phyloP scores from a whole-genome alignment of 768 basidiomycete genomes.

The Amanita thiersii region DNA sequence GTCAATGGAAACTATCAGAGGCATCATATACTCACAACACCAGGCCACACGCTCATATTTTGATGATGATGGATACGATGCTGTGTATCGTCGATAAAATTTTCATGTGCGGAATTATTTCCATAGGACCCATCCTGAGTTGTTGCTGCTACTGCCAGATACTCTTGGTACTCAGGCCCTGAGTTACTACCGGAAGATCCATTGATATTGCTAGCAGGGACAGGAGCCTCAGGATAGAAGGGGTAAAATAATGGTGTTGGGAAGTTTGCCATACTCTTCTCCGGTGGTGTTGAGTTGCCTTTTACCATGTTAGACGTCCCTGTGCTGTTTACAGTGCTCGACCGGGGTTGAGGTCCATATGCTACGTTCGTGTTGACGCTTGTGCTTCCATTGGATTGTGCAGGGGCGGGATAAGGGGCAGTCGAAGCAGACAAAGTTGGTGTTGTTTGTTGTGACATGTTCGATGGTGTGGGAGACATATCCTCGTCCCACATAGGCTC shows the following conservation, averaged over 20 bases:
- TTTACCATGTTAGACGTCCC: conserved; percentile 21
- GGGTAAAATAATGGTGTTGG: conserved; percentile 70
- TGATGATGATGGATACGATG: conserved; percentile 1
- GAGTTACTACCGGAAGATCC: conserved; percentile 13
- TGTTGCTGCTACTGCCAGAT: conserved; percentile 52
- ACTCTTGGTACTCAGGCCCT: conserved; percentile 38
- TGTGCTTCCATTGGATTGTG: conserved; percentile 6
- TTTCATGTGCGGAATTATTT: conserved; percentile 48
- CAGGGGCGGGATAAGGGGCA: conserved; percentile 23
- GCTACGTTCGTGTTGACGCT: conserved; percentile 10
- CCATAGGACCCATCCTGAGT: conserved; percentile 48
- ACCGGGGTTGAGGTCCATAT: conserved; percentile 30
- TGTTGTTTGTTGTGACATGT: conserved; percentile 33
- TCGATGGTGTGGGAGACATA: conserved; percentile 21
- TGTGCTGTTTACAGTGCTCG: conserved; percentile 10
- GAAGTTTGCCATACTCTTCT: conserved; percentile 52
- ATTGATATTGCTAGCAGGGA: conserved; percentile 12
- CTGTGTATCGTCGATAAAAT: conserved; percentile 7
- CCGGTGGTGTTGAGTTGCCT: conserved; percentile 28
- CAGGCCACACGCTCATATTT: conserved; percentile 26
- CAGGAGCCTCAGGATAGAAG: conserved; percentile 35
- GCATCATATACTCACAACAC: conserved; percentile 28
- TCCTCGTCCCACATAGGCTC: conserved; percentile 53
- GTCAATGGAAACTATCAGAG: neutral
- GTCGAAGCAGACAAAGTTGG: conserved; percentile 26